Base-by-base conservation (phyloP, 2,329 filamentous ascomycete genomes). In the Claviceps lovelessii region DNA sequence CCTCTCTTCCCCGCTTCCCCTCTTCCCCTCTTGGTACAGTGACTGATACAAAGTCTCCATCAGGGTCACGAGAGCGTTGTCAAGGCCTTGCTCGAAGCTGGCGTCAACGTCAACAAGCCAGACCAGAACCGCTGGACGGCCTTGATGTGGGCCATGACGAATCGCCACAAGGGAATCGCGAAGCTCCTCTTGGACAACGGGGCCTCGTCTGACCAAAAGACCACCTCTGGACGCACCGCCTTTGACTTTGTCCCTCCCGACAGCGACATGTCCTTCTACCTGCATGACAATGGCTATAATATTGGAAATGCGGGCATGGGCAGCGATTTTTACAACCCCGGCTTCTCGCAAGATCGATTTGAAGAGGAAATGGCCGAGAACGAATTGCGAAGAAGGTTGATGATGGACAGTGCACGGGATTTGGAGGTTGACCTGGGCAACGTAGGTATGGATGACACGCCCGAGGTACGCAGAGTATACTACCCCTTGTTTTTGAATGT, bases 91-190 rank as follows among this genome's bases (percentile, higher is more conserved):
- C 81, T 98, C 53, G 81, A 89, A 56, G 88, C 89, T 10, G 90
- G 91, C 29, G 91, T 86, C 44, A 81, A 89, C 63, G 90, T 97
- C 53, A 90, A 98, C 71, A 85, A 85, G 63, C 91, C 97, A 70
- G 93, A 98, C 67, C 87, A 85, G 59, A 97, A 97, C 66, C 86
- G 94, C 65, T 98, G 93, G 93, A 97, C 88, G 64, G 88, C 93
- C 15, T 76, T 98, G 58, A 98, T 98, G 90, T 98, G 93, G 93
- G 91, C 93, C 51, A 97, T 97, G 88, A 98, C 93, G 55, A 98
- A 98, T 69, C 77, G 90, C 55, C 93, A 98, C 71, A 97, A 97
- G 71, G 84, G 84, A 50, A 98, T 98, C 61, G 90, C 91, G 41
- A 97, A 97, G 70, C 77, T 90, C 11, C 74, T 98, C 17, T 79